These are phyloP conservation scores for Vicia faba DNA, from an alignment of 306 rosid species.

Conservation along the genomic window DNA sequence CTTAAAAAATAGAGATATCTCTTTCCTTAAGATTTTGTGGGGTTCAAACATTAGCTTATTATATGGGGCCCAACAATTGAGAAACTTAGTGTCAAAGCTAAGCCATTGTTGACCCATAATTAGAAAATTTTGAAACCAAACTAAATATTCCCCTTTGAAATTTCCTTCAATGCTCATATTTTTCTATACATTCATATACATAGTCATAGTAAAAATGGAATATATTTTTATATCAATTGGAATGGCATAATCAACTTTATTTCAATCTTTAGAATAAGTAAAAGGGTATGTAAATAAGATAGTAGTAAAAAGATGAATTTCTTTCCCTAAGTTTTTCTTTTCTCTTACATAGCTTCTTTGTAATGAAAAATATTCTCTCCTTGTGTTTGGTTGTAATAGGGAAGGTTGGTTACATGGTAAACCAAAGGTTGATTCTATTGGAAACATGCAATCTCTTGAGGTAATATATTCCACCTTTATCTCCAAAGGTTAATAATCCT, in stretches of 20 bases:
- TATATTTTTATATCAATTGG: slow-evolving; percentile 45
- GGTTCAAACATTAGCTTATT: slow-evolving; percentile 49
- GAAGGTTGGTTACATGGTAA: slow-evolving; percentile 91
- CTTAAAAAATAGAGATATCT: slow-evolving; percentile 63
- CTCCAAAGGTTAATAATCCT: slow-evolving; percentile 38
- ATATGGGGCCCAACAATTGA: slow-evolving; percentile 49
- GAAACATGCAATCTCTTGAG: slow-evolving; percentile 65
- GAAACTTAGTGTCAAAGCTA: slow-evolving; percentile 71
- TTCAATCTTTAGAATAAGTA: slow-evolving; percentile 50
- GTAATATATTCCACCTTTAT: slow-evolving; percentile 45
- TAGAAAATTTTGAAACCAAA: slow-evolving; percentile 64
- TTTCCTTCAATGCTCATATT: slow-evolving; percentile 47
- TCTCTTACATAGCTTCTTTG: slow-evolving; percentile 52
- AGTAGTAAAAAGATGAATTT: slow-evolving; percentile 60
- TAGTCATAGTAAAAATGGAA: slow-evolving; percentile 41
- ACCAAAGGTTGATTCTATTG: slow-evolving; percentile 63
- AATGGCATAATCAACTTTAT: slow-evolving; percentile 47
- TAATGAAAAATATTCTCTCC: slow-evolving; percentile 53
- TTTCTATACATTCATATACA: background rate
- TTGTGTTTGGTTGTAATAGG: slow-evolving; percentile 65
- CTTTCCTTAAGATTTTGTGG: slow-evolving; percentile 90
- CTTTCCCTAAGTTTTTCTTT: slow-evolving; percentile 47
- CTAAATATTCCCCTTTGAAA: slow-evolving; percentile 59
- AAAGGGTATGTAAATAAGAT: slow-evolving; percentile 47
- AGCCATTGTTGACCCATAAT: slow-evolving; percentile 54